These are phyloP conservation scores for Arctostaphylos glauca DNA, from an alignment of 148 eudicot genomes.

Conservation along the genomic window DNA sequence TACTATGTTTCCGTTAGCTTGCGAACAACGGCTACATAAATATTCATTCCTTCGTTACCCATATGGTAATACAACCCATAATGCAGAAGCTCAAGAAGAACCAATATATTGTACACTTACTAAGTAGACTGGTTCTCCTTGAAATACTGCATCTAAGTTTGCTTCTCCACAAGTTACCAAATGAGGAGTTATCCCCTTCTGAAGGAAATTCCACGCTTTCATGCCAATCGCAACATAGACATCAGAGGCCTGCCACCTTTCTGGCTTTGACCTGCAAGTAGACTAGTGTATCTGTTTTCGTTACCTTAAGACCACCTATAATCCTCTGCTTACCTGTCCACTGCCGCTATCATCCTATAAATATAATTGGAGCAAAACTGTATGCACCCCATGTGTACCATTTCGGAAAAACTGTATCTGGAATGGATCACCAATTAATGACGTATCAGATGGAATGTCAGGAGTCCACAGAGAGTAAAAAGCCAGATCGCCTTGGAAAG, in stretches of 20 bases:
- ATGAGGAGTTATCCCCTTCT: conserved; percentile 17
- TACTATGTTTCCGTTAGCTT: conserved; percentile 3
- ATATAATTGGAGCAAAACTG: conserved; percentile 17
- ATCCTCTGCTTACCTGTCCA: neutral
- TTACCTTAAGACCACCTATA: neutral
- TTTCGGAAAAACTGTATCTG: neutral
- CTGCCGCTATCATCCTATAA: neutral
- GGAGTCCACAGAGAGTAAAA: conserved; percentile 16
- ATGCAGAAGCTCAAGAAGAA: conserved; percentile 36
- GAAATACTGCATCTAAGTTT: conserved; percentile 31
- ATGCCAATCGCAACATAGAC: conserved; percentile 12
- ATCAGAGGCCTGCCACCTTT: conserved; percentile 34
- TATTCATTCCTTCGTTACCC: neutral
- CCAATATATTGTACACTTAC: conserved; percentile 29
- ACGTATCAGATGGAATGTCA: conserved; percentile 18
- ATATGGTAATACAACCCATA: neutral
- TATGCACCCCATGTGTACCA: neutral
- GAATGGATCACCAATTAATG: neutral
- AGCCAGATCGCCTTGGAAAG: conserved; percentile 12
- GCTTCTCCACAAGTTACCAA: neutral
- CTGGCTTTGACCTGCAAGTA: conserved; percentile 40
- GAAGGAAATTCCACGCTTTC: conserved; percentile 14
- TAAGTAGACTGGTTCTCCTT: conserved; percentile 23
- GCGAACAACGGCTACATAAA: neutral
- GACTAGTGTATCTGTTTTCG: neutral